Conservation (phyloP, 306 rosid genomes). For the Malus sylvestris region DNA sequence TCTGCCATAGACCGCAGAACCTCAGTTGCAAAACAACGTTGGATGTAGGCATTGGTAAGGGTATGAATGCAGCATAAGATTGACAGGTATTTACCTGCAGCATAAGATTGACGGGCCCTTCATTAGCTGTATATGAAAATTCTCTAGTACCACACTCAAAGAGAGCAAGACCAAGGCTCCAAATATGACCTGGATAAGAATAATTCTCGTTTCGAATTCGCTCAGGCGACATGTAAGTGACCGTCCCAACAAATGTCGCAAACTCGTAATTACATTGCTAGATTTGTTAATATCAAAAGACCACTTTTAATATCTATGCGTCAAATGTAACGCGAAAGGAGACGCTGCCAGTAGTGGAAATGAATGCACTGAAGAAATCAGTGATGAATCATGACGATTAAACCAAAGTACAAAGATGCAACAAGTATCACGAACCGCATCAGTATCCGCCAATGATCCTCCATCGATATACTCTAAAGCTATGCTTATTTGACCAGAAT, state of each 20-base stretch:
- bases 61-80: too few species aligned
- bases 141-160: too few species aligned
- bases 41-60: too few species aligned
- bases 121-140: too few species aligned
- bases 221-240: constrained; percentile 32
- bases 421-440: constrained; percentile 23
- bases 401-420: not conserved
- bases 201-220: too few species aligned
- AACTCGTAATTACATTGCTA: constrained; percentile 47
- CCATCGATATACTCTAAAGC: constrained; percentile 99
- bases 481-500: constrained; percentile 95
- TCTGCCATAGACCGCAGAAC: too few species aligned
- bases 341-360: not conserved
- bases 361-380: not conserved
- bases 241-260: constrained; percentile 97
- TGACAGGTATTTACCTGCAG: too few species aligned
- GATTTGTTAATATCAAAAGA: not conserved
- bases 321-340: not conserved
- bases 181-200: too few species aligned
- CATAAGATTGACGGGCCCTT: too few species aligned
- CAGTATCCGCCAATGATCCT: constrained; percentile 77
- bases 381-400: not conserved
- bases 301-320: not conserved
- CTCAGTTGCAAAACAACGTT: too few species aligned
- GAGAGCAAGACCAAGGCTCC: too few species aligned